Evolutionary conservation across 2,329 filamentous ascomycete genomes (phyloP).

Genomic region (Apiospora koreana): DNA sequence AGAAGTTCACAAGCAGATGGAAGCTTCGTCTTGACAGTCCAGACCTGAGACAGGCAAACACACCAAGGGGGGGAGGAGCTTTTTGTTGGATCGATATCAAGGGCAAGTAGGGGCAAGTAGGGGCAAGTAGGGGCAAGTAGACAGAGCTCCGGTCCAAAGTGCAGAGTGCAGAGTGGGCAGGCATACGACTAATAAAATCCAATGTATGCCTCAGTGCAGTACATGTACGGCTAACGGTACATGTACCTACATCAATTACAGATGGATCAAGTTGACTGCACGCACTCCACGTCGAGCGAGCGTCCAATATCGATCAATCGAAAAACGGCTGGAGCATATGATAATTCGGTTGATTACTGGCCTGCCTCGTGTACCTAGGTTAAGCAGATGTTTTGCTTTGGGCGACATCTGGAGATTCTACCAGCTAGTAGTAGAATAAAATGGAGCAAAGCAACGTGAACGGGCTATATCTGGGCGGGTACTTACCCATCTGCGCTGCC

Average conservation of each 20-base stretch:
- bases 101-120: too few species aligned
- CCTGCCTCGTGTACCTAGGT: neutral
- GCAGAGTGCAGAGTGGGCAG: neutral
- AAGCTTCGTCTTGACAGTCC: conserved; percentile 3
- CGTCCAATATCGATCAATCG: neutral
- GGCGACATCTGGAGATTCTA: neutral
- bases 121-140: too few species aligned
- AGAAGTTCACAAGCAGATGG: neutral
- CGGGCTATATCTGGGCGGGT: neutral
- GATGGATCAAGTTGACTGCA: too few species aligned
- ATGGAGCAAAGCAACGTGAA: neutral
- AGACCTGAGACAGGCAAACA: neutral
- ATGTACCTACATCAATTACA: conserved; percentile 6
- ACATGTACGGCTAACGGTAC: neutral
- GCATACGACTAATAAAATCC: conserved; percentile 4
- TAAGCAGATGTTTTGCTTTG: neutral
- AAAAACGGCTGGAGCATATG: neutral
- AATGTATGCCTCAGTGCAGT: too few species aligned
- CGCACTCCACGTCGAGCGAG: neutral
- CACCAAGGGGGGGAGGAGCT: neutral
- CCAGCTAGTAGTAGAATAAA: neutral
- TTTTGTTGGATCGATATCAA: conserved; percentile 7
- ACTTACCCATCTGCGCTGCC: neutral
- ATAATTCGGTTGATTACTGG: neutral
- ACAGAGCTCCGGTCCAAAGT: neutral